A percentile compares a stretch with the other conserved stretches of the same genome.
These are phyloP conservation scores for Sclerotinia borealis DNA, from an alignment of 2,329 filamentous ascomycete species.

Conservation along the genomic window DNA sequence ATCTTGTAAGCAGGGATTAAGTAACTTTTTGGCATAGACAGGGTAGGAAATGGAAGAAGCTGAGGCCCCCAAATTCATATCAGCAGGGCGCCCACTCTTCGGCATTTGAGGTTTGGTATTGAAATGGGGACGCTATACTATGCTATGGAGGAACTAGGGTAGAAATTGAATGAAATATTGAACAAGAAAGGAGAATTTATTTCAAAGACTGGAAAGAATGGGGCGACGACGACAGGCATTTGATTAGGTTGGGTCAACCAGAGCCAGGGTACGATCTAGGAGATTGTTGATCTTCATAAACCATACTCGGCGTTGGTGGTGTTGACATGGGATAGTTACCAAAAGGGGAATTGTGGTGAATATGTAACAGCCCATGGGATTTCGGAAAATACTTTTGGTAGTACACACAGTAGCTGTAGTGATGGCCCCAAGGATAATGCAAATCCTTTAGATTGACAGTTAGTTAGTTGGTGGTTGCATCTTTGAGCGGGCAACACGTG, in stretches of 20 bases:
- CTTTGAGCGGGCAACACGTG: not conserved
- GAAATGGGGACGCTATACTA: not conserved
- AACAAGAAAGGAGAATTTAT: conserved; percentile 4
- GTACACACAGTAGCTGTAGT: no score
- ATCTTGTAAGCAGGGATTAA: not conserved
- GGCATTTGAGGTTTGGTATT: not conserved
- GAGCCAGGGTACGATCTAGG: not conserved
- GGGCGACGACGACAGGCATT: conserved; percentile 2
- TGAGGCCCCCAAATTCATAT: not conserved
- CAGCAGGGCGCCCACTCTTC: conserved; percentile 2
- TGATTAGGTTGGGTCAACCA: not conserved
- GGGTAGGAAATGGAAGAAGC: not conserved
- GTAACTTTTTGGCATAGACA: not conserved
- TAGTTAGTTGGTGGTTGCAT: no score
- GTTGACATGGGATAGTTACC: not conserved
- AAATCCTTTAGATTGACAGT: not conserved
- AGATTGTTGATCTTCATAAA: conserved; percentile 5
- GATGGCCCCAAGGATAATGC: conserved; percentile 2
- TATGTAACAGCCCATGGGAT: not conserved
- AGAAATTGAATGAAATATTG: not conserved
- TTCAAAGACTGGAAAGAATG: not conserved
- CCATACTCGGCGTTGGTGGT: not conserved
- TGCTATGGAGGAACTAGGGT: not conserved
- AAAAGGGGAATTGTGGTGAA: not conserved
- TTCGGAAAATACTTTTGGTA: not conserved